A percentile compares a stretch with the other conserved stretches of the same genome.
Conservation (phyloP, 2,329 filamentous ascomycete species). For the Trichothecium roseum region DNA sequence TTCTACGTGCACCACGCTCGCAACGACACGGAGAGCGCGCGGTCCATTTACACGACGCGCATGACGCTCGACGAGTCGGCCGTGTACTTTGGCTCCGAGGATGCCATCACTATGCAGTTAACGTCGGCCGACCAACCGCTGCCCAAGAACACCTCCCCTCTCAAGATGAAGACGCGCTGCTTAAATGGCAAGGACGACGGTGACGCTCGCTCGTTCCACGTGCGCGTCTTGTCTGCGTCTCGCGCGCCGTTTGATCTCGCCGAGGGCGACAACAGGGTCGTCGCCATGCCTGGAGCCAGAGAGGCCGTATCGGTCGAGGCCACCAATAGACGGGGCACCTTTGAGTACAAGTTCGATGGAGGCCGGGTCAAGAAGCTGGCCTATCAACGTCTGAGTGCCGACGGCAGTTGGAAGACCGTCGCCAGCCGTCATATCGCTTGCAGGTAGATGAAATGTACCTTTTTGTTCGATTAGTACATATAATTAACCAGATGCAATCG, state of each 20-base stretch:
- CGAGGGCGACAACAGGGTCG: constrained; percentile 14
- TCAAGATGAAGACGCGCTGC: constrained; percentile 8
- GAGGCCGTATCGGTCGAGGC: constrained; percentile 6
- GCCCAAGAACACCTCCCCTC: constrained; percentile 18
- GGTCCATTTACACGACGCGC: constrained; percentile 21
- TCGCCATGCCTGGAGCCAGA: constrained; percentile 9
- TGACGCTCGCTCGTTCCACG: constrained; percentile 3
- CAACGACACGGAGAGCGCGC: constrained; percentile 14
- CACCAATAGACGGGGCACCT: constrained; percentile 5
- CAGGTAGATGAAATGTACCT: too few species aligned
- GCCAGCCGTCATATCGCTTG: background rate
- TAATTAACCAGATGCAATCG: too few species aligned
- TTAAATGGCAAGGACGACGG: background rate
- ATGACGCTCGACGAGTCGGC: constrained; percentile 14
- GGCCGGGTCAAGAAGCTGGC: constrained; percentile 8
- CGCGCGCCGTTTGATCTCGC: constrained; percentile 13
- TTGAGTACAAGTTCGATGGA: constrained; percentile 7
- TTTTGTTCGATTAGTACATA: too few species aligned
- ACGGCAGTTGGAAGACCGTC: constrained; percentile 3
- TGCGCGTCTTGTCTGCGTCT: constrained; percentile 10
- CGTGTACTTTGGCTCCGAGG: constrained; percentile 14
- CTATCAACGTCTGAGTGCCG: constrained; percentile 6
- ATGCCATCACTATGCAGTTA: constrained; percentile 18
- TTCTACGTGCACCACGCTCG: constrained; percentile 24
- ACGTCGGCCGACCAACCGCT: constrained; percentile 19